A percentile compares a stretch with the other conserved stretches of the same genome.
These are phyloP conservation scores for Hygrocybe coccinea DNA, from an alignment of 768 basidiomycete genomes.

Conservation along the genomic window DNA sequence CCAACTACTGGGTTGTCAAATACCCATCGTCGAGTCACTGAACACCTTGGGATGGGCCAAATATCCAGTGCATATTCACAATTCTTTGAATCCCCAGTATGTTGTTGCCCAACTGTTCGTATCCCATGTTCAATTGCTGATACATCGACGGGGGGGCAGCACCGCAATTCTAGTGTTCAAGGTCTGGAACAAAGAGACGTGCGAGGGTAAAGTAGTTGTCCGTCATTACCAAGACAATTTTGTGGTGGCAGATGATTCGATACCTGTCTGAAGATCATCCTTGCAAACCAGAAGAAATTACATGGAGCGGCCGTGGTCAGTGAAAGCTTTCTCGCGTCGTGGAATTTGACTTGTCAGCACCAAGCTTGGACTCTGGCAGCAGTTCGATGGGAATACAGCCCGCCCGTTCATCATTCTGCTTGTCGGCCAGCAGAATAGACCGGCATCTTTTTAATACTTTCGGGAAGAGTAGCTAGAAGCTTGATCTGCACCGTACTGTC, in stretches of 20 bases:
- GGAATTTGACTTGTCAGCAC: no score
- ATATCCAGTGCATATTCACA: constrained; percentile 4
- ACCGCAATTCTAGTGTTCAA: constrained; percentile 7
- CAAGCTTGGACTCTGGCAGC: no score
- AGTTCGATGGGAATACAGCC: no score
- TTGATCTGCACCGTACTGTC: no score
- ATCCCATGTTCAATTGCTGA: neutral
- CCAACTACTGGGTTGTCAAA: neutral
- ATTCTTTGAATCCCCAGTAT: neutral
- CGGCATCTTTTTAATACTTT: no score
- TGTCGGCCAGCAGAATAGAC: no score
- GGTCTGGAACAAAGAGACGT: neutral
- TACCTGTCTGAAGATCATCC: neutral
- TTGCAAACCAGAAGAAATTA: no score
- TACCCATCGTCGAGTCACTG: neutral
- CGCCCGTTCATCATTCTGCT: no score
- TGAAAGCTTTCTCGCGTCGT: no score
- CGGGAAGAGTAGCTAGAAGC: no score
- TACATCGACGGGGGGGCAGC: neutral
- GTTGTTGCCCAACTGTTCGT: neutral
- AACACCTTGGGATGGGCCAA: constrained; percentile 2
- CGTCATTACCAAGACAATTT: constrained; percentile 1
- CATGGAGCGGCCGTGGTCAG: no score
- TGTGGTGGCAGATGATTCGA: neutral
- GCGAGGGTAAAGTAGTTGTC: constrained; percentile 2